Evolutionary conservation across 129 eudicot species (phyloP).

Genomic region (Sambucus nigra): DNA sequence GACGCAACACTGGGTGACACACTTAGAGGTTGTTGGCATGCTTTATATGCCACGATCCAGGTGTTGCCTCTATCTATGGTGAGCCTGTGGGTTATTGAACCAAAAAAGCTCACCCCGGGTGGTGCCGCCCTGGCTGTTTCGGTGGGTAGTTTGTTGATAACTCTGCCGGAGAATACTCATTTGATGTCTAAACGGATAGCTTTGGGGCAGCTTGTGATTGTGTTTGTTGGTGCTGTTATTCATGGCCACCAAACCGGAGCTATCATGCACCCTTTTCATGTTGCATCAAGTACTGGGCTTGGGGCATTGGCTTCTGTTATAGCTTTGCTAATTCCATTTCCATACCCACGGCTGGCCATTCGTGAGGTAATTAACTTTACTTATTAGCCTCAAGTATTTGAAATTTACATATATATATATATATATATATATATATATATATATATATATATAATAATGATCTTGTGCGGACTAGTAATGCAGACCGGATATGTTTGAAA

Average conservation of each 20-base stretch:
- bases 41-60: slow-evolving; percentile 40
- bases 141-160: slow-evolving; percentile 39
- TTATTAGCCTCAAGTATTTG: too few relatives aligned
- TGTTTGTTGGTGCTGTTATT: slow-evolving; percentile 50
- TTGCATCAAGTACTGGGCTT: slow-evolving; percentile 61
- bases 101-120: slow-evolving; percentile 19
- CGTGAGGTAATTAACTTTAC: slow-evolving; percentile 47
- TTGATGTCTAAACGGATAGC: slow-evolving; percentile 55
- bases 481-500: too few relatives aligned
- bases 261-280: slow-evolving; percentile 40
- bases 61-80: slow-evolving; percentile 49
- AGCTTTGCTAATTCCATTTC: slow-evolving; percentile 63
- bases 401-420: too few relatives aligned
- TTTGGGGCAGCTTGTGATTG: slow-evolving; percentile 67
- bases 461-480: too few relatives aligned
- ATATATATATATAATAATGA: too few relatives aligned
- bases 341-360: slow-evolving; percentile 58
- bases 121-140: slow-evolving; percentile 45
- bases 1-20: slow-evolving; percentile 58
- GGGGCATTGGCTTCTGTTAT: slow-evolving; percentile 57
- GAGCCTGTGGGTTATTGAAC: slow-evolving; percentile 34
- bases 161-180: slow-evolving; percentile 41
- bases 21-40: slow-evolving; percentile 48
- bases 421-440: too few relatives aligned
- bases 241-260: slow-evolving; percentile 12